phyloP scores from a whole-genome alignment of 129 eudicot genomes.

The Kitagawia praeruptora region DNA sequence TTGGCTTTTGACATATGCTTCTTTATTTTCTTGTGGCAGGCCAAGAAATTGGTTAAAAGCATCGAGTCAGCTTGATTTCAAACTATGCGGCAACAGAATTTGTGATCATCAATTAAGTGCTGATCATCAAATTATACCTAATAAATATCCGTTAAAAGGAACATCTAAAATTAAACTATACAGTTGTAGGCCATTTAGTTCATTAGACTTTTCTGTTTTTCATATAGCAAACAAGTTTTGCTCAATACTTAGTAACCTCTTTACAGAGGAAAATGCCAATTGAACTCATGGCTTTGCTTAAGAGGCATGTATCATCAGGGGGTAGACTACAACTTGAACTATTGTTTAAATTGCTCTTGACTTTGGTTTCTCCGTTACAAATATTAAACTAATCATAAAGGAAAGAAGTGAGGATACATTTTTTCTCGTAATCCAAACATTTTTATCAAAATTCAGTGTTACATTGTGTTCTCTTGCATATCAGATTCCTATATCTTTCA shows the following conservation, averaged over 20 bases:
- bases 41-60: constrained; percentile 58
- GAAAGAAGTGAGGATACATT: too few species aligned
- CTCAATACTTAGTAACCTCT: neutral
- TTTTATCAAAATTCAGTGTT: too few species aligned
- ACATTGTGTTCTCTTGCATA: too few species aligned
- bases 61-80: constrained; percentile 41
- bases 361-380: too few species aligned
- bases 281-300: neutral
- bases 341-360: too few species aligned
- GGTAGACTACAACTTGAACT: neutral
- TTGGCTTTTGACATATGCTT: constrained; percentile 1
- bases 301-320: neutral
- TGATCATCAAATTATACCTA: neutral
- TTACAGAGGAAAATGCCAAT: neutral
- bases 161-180: neutral
- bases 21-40: constrained; percentile 34
- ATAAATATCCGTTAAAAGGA: neutral
- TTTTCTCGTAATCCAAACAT: too few species aligned
- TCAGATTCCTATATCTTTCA: too few species aligned
- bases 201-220: neutral
- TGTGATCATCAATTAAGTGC: neutral
- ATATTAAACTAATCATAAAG: too few species aligned
- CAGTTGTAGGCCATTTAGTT: neutral
- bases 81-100: neutral
- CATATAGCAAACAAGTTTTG: neutral